Conservation (phyloP, 2,329 filamentous ascomycete species). For the Chrysoporthe austroafricana region DNA sequence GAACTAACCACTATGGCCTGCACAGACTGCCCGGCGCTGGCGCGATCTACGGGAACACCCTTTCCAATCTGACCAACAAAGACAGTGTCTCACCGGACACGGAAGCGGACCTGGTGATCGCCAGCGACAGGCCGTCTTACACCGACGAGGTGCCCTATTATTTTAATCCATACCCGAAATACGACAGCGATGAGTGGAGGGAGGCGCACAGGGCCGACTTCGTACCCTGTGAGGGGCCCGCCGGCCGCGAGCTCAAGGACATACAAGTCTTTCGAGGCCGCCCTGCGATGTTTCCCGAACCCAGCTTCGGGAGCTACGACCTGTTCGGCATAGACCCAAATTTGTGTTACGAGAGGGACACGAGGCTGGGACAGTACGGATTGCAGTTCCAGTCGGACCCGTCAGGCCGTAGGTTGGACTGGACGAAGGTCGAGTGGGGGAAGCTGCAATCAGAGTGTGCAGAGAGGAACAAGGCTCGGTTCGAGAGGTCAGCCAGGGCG, state of each 20-base stretch:
- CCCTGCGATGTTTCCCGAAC: conserved; percentile 60
- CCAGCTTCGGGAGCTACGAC: conserved; percentile 66
- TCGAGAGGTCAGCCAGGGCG: conserved; percentile 40
- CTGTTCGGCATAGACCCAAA: conserved; percentile 64
- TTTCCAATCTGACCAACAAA: conserved; percentile 49
- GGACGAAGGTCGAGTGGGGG: conserved; percentile 72
- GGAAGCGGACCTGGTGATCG: conserved; percentile 38
- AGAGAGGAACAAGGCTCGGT: conserved; percentile 68
- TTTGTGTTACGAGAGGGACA: conserved; percentile 70
- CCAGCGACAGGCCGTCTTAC: conserved; percentile 36
- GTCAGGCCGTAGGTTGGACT: conserved; percentile 53
- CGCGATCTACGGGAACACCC: conserved; percentile 60
- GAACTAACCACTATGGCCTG: conserved; percentile 31
- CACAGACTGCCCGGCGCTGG: conserved; percentile 50
- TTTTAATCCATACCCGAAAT: conserved; percentile 74
- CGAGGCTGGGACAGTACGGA: conserved; percentile 71
- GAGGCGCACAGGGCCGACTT: conserved; percentile 59
- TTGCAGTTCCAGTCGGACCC: conserved; percentile 54
- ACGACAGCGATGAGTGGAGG: conserved; percentile 67
- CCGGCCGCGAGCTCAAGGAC: conserved; percentile 63
- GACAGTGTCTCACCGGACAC: conserved; percentile 37
- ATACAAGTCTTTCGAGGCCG: conserved; percentile 66
- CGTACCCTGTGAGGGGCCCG: conserved; percentile 67
- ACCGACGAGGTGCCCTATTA: conserved; percentile 53
- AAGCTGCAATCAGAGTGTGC: conserved; percentile 69